phyloP scores from a whole-genome alignment of 331 rosid genomes.

The Spiraea crenata region DNA sequence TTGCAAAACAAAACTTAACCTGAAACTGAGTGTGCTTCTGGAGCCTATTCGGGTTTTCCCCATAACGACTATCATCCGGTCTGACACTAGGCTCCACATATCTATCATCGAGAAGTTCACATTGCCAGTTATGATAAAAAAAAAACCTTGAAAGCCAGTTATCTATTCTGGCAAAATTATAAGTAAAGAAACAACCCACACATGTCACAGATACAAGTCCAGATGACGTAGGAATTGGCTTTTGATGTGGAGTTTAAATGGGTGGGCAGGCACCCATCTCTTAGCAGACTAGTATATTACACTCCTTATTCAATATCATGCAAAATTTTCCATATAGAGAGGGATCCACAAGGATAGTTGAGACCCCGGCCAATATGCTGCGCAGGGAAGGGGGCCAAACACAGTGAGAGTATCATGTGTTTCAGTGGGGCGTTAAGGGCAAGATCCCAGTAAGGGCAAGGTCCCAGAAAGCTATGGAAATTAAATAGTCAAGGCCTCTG shows the following conservation, averaged over 20 bases:
- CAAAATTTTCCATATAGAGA: not conserved
- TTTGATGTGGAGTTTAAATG: not conserved
- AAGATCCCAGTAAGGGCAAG: not conserved
- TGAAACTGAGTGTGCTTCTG: constrained; percentile 97
- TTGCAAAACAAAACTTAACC: constrained; percentile 41
- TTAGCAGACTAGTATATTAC: not conserved
- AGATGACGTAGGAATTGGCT: not conserved
- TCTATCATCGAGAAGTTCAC: constrained; percentile 49
- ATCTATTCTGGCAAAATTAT: not conserved
- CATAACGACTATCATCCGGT: constrained; percentile 96
- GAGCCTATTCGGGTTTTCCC: constrained; percentile 98
- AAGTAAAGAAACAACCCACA: not conserved
- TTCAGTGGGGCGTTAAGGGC: not conserved
- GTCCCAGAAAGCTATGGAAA: no score
- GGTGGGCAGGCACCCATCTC: not conserved
- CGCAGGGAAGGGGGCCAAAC: not conserved
- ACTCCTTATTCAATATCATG: not conserved
- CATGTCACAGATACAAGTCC: not conserved
- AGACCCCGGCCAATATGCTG: not conserved
- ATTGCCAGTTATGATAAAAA: constrained; percentile 19
- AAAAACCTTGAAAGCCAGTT: constrained; percentile 19
- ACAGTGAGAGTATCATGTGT: not conserved
- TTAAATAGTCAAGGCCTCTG: not conserved
- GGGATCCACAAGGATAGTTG: not conserved
- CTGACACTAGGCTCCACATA: constrained; percentile 90